Percentiles rank a stretch among this genome's conserved stretches.
These are phyloP conservation scores for Escallonia rubra DNA, from an alignment of 129 eudicot species.

Conservation along the genomic window DNA sequence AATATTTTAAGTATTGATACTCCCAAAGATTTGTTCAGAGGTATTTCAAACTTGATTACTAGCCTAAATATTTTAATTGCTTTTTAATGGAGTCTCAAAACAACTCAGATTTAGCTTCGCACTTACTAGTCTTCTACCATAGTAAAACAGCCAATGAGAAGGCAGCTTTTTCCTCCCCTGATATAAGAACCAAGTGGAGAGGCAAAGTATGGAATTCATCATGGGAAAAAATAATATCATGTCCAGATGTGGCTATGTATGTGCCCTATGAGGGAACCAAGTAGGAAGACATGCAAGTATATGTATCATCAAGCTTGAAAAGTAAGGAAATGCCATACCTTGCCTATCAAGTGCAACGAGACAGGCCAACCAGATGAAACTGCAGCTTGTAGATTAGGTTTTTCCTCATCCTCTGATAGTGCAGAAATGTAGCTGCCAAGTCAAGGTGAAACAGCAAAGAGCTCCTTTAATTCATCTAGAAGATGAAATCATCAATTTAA, in stretches of 20 bases:
- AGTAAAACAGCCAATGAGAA: too few species aligned
- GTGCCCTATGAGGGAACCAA: neutral
- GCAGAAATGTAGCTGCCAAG: slow-evolving; percentile 76
- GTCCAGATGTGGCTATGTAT: neutral
- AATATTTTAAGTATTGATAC: too few species aligned
- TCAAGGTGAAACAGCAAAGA: neutral
- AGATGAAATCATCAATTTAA: too few species aligned
- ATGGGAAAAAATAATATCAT: too few species aligned
- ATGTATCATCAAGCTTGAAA: neutral
- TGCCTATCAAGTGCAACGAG: slow-evolving; percentile 92
- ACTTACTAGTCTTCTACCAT: too few species aligned
- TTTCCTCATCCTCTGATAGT: slow-evolving; percentile 51
- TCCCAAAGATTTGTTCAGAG: too few species aligned
- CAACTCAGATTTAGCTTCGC: neutral
- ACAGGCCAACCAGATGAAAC: slow-evolving; percentile 94
- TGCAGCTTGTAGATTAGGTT: slow-evolving; percentile 60
- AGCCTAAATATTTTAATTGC: too few species aligned
- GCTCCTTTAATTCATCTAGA: too few species aligned
- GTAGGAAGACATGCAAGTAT: neutral
- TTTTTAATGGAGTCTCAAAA: neutral
- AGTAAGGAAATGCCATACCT: slow-evolving; percentile 42
- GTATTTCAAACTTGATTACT: too few species aligned
- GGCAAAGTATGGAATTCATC: too few species aligned
- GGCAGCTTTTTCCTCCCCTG: too few species aligned
- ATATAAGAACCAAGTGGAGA: too few species aligned